These are phyloP conservation scores for Candida smagusa DNA, from an alignment of 1,139 yeast genomes.

Conservation along the genomic window DNA sequence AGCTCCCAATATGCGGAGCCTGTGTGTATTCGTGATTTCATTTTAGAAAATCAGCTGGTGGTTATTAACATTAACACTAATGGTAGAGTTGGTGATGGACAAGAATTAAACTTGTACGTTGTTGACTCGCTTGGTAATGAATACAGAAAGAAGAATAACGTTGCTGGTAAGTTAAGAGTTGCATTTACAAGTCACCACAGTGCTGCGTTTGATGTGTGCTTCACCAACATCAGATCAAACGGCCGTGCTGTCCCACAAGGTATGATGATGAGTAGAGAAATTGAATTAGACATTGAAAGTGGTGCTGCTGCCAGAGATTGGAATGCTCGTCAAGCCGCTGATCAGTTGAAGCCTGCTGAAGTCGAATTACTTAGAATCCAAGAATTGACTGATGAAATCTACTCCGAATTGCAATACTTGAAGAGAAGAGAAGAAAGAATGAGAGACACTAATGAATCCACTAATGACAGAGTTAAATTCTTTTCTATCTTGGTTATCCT, in stretches of 20 bases:
- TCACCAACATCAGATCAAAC: constrained; percentile 53
- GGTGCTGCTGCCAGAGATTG: constrained; percentile 98
- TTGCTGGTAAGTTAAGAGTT: constrained; percentile 62
- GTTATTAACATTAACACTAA: constrained; percentile 74
- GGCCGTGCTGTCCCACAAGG: constrained; percentile 14
- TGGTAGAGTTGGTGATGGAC: constrained; percentile 85
- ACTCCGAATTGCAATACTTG: constrained; percentile 74
- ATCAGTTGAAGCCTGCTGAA: constrained; percentile 89
- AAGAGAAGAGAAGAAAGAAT: constrained; percentile 84
- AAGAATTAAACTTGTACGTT: constrained; percentile 59
- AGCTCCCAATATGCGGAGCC: constrained; percentile 36
- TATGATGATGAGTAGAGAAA: constrained; percentile 46
- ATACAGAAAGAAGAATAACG: constrained; percentile 61
- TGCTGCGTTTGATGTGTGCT: constrained; percentile 88
- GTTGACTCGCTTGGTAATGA: constrained; percentile 70
- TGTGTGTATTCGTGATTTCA: constrained; percentile 86
- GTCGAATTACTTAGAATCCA: constrained; percentile 82
- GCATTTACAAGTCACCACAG: constrained; percentile 83
- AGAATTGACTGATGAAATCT: constrained; percentile 78
- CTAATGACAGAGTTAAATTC: constrained; percentile 81
- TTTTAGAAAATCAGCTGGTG: constrained; percentile 76
- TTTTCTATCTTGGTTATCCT: constrained; percentile 70
- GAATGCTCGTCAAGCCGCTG: constrained; percentile 91
- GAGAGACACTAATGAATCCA: constrained; percentile 95
- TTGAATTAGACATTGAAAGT: constrained; percentile 89